Conservation (phyloP, 2,329 filamentous ascomycete species). For the Pseudopithomyces maydicus region DNA sequence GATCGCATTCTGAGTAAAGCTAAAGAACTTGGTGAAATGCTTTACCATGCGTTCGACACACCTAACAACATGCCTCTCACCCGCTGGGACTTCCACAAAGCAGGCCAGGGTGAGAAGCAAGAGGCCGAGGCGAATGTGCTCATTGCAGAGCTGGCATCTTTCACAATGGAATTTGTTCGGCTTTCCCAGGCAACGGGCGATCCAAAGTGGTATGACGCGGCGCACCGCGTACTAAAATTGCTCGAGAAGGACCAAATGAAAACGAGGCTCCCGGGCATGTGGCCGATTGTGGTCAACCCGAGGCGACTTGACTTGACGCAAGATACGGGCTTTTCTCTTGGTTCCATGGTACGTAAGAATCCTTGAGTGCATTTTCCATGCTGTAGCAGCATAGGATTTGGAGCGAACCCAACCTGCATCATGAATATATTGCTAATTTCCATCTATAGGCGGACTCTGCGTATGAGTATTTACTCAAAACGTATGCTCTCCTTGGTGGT, state of each 20-base stretch:
- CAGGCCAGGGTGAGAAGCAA: conserved; percentile 44
- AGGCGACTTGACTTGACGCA: conserved; percentile 47
- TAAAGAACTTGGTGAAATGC: conserved; percentile 75
- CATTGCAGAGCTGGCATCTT: conserved; percentile 54
- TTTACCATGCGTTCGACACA: conserved; percentile 86
- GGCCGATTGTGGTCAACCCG: conserved; percentile 53
- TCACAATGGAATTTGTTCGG: conserved; percentile 55
- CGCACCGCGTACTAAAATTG: conserved; percentile 48
- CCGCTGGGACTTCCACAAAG: conserved; percentile 49
- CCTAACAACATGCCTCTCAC: conserved; percentile 85
- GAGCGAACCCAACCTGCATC: background rate
- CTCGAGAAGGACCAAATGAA: conserved; percentile 50
- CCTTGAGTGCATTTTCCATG: background rate
- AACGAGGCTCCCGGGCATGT: conserved; percentile 54
- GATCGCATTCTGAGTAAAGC: conserved; percentile 76
- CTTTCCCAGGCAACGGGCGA: conserved; percentile 53
- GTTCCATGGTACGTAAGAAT: conserved; percentile 30
- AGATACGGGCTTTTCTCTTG: conserved; percentile 43
- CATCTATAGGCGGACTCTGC: conserved; percentile 31
- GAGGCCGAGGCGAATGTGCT: conserved; percentile 48
- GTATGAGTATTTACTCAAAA: conserved; percentile 52
- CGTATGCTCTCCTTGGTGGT: conserved; percentile 53
- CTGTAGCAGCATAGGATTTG: background rate
- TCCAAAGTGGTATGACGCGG: conserved; percentile 53
- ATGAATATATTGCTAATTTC: background rate